Evolutionary conservation across 768 basidiomycete species (phyloP).

Genomic region (Rhodotorula kratochvilovae): DNA sequence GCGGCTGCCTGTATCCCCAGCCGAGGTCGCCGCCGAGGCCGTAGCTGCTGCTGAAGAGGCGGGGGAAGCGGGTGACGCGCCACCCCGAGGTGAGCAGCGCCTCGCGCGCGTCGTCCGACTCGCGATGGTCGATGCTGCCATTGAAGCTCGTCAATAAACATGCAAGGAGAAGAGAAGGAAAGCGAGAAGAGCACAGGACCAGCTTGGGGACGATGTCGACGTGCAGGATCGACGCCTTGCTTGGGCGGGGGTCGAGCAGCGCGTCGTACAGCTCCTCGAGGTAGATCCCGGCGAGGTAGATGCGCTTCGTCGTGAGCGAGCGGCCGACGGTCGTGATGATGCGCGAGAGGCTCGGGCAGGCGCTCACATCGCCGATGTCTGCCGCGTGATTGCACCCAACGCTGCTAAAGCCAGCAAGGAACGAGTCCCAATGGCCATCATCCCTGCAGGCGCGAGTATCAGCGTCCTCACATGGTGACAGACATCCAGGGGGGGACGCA

Average conservation of each 20-base stretch:
- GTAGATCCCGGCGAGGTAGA: conserved; percentile 14
- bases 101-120: conserved; percentile 8
- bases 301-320: background rate
- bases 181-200: background rate
- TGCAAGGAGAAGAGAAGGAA: background rate
- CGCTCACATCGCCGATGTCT: background rate
- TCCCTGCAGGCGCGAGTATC: background rate
- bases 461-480: too few species aligned
- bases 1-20: background rate
- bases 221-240: background rate
- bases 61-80: conserved; percentile 14
- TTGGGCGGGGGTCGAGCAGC: background rate
- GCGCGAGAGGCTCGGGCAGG: background rate
- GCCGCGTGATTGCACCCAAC: background rate
- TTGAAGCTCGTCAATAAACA: too few species aligned
- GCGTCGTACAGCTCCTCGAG: background rate
- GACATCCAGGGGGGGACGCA: background rate
- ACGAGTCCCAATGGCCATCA: background rate
- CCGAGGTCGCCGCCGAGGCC: conserved; percentile 16
- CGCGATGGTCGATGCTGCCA: conserved; percentile 7
- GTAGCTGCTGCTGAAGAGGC: background rate
- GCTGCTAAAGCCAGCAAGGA: background rate
- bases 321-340: background rate
- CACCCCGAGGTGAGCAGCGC: background rate
- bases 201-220: background rate